Evolutionary conservation across 305 asterid species (phyloP).

Genomic region (Lippia alba): DNA sequence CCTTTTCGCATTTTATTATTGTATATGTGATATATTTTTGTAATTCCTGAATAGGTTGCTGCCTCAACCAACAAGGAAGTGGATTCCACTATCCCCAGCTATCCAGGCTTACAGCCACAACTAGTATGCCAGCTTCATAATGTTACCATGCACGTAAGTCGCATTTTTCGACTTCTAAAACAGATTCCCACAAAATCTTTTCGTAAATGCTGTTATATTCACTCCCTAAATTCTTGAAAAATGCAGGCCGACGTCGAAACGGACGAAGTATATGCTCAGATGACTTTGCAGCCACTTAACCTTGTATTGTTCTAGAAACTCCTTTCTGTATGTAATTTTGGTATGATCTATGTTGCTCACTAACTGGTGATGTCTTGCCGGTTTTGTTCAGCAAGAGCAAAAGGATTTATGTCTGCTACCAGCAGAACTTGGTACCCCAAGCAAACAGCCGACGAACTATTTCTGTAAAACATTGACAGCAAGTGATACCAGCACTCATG

Average conservation of each 20-base stretch:
- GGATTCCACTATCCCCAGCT: conserved; percentile 77
- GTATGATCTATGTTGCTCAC: conserved; percentile 24
- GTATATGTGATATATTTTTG: conserved; percentile 12
- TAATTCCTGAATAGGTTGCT: conserved; percentile 58
- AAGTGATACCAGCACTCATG: conserved; percentile 95
- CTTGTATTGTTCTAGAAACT: conserved; percentile 49
- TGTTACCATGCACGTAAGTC: conserved; percentile 87
- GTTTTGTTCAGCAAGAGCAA: conserved; percentile 74
- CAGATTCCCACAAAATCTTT: neutral
- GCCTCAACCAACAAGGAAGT: conserved; percentile 92
- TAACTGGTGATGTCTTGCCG: conserved; percentile 20
- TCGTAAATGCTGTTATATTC: conserved; percentile 2
- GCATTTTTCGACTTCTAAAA: neutral
- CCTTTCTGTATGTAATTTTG: conserved; percentile 28
- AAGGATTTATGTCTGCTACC: conserved; percentile 81
- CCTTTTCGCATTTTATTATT: neutral
- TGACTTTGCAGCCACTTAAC: conserved; percentile 94
- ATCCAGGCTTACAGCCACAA: conserved; percentile 89
- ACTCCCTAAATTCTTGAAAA: conserved; percentile 24
- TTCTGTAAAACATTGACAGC: conserved; percentile 94
- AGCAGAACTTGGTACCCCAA: conserved; percentile 81
- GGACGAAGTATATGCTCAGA: conserved; percentile 95
- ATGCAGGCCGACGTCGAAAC: conserved; percentile 94
- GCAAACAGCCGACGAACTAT: conserved; percentile 91
- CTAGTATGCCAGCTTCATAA: conserved; percentile 93